A percentile compares a stretch with the other conserved stretches of the same genome.
Conservation (phyloP, 169 alveolate genomes). For the Plasmodium chabaudi region DNA sequence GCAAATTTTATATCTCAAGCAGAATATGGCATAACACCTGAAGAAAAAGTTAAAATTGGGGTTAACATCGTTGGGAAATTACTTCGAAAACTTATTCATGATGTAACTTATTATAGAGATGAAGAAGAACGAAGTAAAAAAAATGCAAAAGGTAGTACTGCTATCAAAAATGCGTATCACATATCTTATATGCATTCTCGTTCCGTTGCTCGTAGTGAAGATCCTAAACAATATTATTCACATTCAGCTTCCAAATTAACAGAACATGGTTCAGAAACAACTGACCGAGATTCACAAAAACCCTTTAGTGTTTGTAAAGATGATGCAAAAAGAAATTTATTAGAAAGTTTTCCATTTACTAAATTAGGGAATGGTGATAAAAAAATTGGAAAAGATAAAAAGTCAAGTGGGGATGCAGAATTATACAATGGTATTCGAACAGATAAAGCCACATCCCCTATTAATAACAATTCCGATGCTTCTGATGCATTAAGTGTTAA, state of each 20-base stretch:
- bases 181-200: slow-evolving; percentile 47
- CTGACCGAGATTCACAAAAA: slow-evolving; percentile 47
- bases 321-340: slow-evolving; percentile 41
- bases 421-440: too few species aligned
- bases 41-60: slow-evolving; percentile 85
- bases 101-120: slow-evolving; percentile 82
- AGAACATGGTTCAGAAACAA: slow-evolving; percentile 4
- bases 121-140: slow-evolving; percentile 64
- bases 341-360: slow-evolving; percentile 6
- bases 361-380: background rate
- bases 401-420: background rate
- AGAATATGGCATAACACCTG: slow-evolving; percentile 88
- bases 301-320: slow-evolving; percentile 38
- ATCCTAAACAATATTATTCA: background rate
- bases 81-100: slow-evolving; percentile 85
- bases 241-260: slow-evolving; percentile 4
- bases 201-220: background rate
- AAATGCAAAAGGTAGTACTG: slow-evolving; percentile 36
- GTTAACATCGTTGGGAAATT: slow-evolving; percentile 86
- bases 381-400: background rate
- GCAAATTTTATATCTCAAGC: slow-evolving; percentile 85
- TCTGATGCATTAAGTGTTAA: too few species aligned
- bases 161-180: slow-evolving; percentile 36
- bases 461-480: too few species aligned
- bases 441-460: too few species aligned